Conservation (phyloP, 768 basidiomycete species). For the Mycena belliarum region DNA sequence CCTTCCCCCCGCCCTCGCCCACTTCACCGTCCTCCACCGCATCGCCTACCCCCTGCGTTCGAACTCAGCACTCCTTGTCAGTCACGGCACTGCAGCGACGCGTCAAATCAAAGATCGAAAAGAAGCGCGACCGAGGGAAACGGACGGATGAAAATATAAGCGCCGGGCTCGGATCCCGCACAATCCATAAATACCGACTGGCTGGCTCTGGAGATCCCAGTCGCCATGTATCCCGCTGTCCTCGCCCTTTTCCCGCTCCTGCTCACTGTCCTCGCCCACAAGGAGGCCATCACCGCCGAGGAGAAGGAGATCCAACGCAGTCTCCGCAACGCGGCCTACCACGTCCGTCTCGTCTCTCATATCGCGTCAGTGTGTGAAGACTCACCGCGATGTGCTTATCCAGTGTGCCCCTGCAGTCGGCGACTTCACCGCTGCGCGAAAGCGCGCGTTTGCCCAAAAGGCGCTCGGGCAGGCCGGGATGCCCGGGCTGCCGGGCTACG, state of each 20-base stretch:
- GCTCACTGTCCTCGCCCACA: constrained; percentile 37
- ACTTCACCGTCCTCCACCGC: too few species aligned
- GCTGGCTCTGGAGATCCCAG: not conserved
- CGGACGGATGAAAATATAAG: too few species aligned
- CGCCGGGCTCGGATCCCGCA: too few species aligned
- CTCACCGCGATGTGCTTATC: not conserved
- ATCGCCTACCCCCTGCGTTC: too few species aligned
- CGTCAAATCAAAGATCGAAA: too few species aligned
- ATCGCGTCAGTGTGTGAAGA: not conserved
- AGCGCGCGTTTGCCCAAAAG: constrained; percentile 48
- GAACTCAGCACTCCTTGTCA: too few species aligned
- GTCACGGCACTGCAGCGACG: too few species aligned
- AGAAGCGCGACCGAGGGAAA: too few species aligned
- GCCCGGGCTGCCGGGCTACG: constrained; percentile 38
- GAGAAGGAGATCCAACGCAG: constrained; percentile 50
- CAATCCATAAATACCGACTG: constrained; percentile 11
- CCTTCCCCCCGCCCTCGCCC: too few species aligned
- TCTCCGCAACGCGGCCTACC: constrained; percentile 53
- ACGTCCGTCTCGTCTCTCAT: constrained; percentile 36
- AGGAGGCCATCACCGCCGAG: constrained; percentile 43
- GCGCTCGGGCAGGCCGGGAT: constrained; percentile 37
- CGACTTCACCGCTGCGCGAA: constrained; percentile 50
- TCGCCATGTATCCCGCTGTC: constrained; percentile 15
- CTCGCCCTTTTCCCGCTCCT: constrained; percentile 26
- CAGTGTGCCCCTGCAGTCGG: constrained; percentile 57